phyloP scores from a whole-genome alignment of 2,329 filamentous ascomycete genomes.

The Alternaria sp. region DNA sequence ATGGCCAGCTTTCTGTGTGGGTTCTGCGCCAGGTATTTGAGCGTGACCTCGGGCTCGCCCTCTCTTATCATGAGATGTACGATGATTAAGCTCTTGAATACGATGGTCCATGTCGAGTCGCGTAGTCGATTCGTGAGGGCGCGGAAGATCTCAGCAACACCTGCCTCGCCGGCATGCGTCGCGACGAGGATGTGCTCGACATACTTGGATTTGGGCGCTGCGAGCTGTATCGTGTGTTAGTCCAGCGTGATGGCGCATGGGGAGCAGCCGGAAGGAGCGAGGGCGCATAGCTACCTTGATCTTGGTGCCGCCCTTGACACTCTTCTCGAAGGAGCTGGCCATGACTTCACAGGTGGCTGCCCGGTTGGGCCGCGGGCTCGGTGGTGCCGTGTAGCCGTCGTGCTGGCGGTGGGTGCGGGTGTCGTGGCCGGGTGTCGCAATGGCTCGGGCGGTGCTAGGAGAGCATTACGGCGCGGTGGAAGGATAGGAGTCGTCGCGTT shows the following conservation, averaged over 20 bases:
- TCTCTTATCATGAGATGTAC: slow-evolving; percentile 98
- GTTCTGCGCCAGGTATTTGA: slow-evolving; percentile 82
- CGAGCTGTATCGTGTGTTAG: slow-evolving; percentile 66
- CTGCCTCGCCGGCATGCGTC: slow-evolving; percentile 92
- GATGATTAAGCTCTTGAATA: slow-evolving; percentile 96
- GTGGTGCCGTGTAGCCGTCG: slow-evolving; percentile 9
- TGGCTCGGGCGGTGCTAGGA: slow-evolving; percentile 29
- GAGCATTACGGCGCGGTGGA: slow-evolving; percentile 33
- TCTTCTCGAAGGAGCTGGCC: slow-evolving; percentile 96
- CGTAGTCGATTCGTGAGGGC: slow-evolving; percentile 86
- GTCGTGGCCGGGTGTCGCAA: slow-evolving; percentile 18
- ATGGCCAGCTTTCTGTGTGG: slow-evolving; percentile 80
- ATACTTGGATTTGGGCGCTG: slow-evolving; percentile 97
- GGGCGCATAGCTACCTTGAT: slow-evolving; percentile 72
- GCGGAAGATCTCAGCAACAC: slow-evolving; percentile 94
- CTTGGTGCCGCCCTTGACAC: slow-evolving; percentile 97
- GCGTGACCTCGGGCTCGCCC: slow-evolving; percentile 85
- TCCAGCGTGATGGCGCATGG: slow-evolving; percentile 15
- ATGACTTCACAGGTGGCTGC: slow-evolving; percentile 54
- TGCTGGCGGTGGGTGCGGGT: slow-evolving; percentile 9
- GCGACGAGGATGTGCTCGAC: slow-evolving; percentile 97
- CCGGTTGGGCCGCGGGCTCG: slow-evolving; percentile 21
- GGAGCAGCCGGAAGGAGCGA: neutral
- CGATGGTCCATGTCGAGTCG: slow-evolving; percentile 99
- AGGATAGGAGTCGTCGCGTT: slow-evolving; percentile 24